Conservation (phyloP, 768 basidiomycete species). For the Leucogyrophana mollusca region DNA sequence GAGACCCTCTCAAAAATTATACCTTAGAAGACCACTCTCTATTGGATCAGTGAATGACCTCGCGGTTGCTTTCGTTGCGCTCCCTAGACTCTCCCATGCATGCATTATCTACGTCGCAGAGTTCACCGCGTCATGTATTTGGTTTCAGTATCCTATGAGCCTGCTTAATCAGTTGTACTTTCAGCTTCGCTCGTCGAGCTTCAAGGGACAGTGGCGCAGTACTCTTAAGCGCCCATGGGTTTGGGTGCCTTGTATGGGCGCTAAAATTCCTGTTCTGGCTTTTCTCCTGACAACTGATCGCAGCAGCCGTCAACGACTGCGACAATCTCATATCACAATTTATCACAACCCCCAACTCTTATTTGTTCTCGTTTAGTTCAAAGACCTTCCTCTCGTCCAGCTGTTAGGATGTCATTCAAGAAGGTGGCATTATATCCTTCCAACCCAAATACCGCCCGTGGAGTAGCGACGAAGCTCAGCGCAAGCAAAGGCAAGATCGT, state of each 20-base stretch:
- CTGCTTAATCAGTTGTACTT: too few relatives aligned
- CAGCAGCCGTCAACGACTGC: neutral
- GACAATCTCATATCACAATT: too few relatives aligned
- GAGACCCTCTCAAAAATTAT: constrained; percentile 82
- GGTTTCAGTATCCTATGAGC: neutral
- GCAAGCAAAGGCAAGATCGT: constrained; percentile 77
- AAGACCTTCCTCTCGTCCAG: too few relatives aligned
- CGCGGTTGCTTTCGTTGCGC: neutral
- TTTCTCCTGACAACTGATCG: neutral
- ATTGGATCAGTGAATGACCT: constrained; percentile 20
- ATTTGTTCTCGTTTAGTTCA: too few relatives aligned
- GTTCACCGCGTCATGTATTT: too few relatives aligned
- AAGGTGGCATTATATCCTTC: constrained; percentile 57
- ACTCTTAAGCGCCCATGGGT: too few relatives aligned
- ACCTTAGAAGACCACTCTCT: constrained; percentile 18
- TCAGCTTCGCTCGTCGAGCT: too few relatives aligned
- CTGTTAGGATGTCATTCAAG: constrained; percentile 46
- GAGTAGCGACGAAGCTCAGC: constrained; percentile 70
- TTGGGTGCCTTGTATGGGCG: too few relatives aligned
- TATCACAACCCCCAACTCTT: too few relatives aligned
- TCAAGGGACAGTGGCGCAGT: too few relatives aligned
- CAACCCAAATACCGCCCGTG: constrained; percentile 67
- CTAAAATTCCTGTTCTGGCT: too few relatives aligned
- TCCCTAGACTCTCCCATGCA: neutral
- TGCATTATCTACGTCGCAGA: too few relatives aligned